Base-by-base conservation (phyloP, 2,329 filamentous ascomycete species). In the Nothomitra cinnamomea region DNA sequence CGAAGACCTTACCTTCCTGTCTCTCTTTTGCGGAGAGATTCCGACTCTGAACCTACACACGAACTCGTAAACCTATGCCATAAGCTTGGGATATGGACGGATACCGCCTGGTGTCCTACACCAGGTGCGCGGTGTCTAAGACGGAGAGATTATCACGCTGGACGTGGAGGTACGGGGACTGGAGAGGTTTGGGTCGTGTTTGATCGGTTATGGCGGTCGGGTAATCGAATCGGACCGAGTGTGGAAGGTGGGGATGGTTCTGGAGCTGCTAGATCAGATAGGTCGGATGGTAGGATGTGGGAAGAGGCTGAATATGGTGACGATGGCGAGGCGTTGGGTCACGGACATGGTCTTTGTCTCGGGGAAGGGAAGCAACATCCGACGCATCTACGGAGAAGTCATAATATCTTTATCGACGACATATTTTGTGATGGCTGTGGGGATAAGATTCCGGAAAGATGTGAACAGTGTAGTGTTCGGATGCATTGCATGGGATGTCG, bases 181-280 rank as follows among this genome's bases (percentile, higher is more conserved):
- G 69, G 72, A 38, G 76, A 79, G 59, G 76, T 79, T 4, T 79
- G 76, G 76, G 76, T 79, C n/a, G 76, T 78, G 3, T 79, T 78
- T 59, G 76, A 79, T 62, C 67, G 76, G 52, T 63, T 79, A 45
- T 79, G 76, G 76, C 66, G 76, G 56, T 78, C 74, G 41, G 73
- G 74, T 56, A 79, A 79, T 57, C 75, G 76, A 66, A 70, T 79
- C 55, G 76, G 75, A 3, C 67, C 71, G 3, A 60, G 68, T 6
- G 60, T 61, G 21, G 63, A 65, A 8, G 58, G 59, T 6, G 54
- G 56, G 15, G 38, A 55, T 32, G 28, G 28, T 10, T 5, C 28
- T 32, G 28, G 12, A 22, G 50, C 58, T 36, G 41, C 56, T 43
- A 59, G 61, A 57, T 51, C 69, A 28, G 62, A 62, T 25, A 62